Evolutionary conservation across 495 filamentous ascomycete species (phyloP).

Genomic region (Annulohypoxylon stygium): DNA sequence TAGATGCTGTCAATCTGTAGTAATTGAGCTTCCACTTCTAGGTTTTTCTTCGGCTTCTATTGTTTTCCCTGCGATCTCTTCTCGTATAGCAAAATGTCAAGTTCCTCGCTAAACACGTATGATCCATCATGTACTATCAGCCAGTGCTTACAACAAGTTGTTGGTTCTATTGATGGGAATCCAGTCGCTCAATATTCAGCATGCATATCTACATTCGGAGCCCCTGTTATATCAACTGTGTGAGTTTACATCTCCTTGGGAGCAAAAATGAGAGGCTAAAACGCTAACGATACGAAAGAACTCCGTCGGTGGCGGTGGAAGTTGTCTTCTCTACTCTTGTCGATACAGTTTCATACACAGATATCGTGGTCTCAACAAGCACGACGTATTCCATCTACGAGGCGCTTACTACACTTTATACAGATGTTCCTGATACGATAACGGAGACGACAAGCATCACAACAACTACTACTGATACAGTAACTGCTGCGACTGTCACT

Average conservation of each 20-base stretch:
- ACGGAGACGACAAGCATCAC: constrained; percentile 1
- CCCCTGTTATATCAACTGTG: not conserved
- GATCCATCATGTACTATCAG: not conserved
- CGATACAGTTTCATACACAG: constrained; percentile 8
- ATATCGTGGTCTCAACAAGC: constrained; percentile 2
- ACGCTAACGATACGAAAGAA: not conserved
- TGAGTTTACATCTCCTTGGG: not conserved
- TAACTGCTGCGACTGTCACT: constrained; percentile 5
- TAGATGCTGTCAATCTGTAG: not conserved
- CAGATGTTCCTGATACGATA: not conserved
- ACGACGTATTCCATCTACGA: constrained; percentile 3
- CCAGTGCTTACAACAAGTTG: constrained; percentile 10
- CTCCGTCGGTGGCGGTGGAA: not conserved
- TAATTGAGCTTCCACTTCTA: no score
- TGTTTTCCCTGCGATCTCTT: not conserved
- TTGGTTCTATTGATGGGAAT: constrained; percentile 4
- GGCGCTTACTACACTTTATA: not conserved
- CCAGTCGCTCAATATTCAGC: not conserved
- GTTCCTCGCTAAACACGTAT: not conserved
- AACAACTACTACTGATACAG: not conserved
- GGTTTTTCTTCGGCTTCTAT: not conserved
- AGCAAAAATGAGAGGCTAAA: not conserved
- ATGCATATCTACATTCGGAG: constrained; percentile 4
- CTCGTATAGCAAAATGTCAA: not conserved
- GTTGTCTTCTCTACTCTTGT: constrained; percentile 3